These are phyloP conservation scores for Cyclostephanos invisitatus DNA, from an alignment of 108 stramenopile genomes.

Conservation along the genomic window DNA sequence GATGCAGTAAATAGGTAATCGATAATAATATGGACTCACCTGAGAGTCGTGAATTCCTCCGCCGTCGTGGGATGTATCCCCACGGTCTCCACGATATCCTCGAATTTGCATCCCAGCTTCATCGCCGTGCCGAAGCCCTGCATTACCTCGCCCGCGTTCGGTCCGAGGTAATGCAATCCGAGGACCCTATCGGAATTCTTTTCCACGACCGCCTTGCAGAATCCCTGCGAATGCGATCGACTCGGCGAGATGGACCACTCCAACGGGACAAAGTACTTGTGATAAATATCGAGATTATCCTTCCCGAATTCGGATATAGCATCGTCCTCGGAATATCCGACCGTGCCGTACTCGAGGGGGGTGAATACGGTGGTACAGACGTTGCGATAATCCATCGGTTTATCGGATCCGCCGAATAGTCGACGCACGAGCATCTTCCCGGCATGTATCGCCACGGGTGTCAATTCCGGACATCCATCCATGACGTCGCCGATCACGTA, in stretches of 20 bases:
- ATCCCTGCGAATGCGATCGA: constrained; percentile 68
- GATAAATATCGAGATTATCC: constrained; percentile 90
- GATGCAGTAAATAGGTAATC: too few species aligned
- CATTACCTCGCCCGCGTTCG: constrained; percentile 98
- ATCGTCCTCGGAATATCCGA: constrained; percentile 95
- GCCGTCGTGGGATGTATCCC: constrained; percentile 98
- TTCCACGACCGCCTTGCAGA: constrained; percentile 90
- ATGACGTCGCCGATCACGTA: constrained; percentile 99
- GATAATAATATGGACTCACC: neutral
- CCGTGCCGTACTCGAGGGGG: constrained; percentile 93
- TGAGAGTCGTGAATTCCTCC: constrained; percentile 89
- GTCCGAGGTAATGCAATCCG: constrained; percentile 96
- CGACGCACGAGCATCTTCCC: constrained; percentile 88
- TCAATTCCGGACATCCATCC: constrained; percentile 95
- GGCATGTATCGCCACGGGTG: constrained; percentile 97
- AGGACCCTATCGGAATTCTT: constrained; percentile 77
- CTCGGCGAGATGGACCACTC: constrained; percentile 90
- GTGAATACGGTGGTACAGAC: constrained; percentile 98
- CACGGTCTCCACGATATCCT: constrained; percentile 83
- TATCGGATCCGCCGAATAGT: constrained; percentile 86
- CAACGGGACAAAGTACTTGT: constrained; percentile 91
- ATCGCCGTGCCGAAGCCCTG: constrained; percentile 94
- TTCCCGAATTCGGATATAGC: constrained; percentile 82
- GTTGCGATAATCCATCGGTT: constrained; percentile 91
- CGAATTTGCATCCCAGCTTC: constrained; percentile 86